Percentiles rank a stretch among this genome's conserved stretches.
Conservation (phyloP, 352 stramenopile genomes). For the Phytopythium montanum region DNA sequence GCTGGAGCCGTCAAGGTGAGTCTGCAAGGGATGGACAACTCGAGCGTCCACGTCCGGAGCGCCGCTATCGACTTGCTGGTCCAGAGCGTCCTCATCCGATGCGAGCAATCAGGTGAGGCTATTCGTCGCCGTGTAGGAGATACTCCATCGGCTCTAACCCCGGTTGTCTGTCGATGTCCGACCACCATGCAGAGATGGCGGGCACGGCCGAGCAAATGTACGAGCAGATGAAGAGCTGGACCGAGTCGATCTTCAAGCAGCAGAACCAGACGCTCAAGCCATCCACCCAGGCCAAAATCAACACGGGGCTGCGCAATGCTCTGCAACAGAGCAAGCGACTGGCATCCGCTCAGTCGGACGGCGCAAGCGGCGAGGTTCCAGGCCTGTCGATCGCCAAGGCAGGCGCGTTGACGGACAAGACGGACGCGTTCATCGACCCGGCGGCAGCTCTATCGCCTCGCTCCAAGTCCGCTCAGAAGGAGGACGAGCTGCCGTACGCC, state of each 20-base stretch:
- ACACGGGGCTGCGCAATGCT: conserved; percentile 66
- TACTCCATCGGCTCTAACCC: neutral
- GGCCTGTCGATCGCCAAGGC: neutral
- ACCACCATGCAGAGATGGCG: conserved; percentile 35
- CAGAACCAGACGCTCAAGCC: conserved; percentile 66
- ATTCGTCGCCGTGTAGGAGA: neutral
- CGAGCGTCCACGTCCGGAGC: conserved; percentile 70
- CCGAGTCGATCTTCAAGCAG: conserved; percentile 69
- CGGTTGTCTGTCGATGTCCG: neutral
- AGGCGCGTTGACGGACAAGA: neutral
- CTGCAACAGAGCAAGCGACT: conserved; percentile 68
- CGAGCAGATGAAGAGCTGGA: conserved; percentile 74
- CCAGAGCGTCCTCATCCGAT: conserved; percentile 67
- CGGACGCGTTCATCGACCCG: conserved; percentile 19
- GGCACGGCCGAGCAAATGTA: conserved; percentile 56
- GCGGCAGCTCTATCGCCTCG: conserved; percentile 24
- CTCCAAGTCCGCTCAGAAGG: conserved; percentile 50
- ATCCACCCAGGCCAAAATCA: conserved; percentile 80
- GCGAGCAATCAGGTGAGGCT: conserved; percentile 62
- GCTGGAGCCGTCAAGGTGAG: conserved; percentile 62
- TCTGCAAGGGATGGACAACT: conserved; percentile 59
- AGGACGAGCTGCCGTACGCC: conserved; percentile 78
- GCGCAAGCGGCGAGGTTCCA: neutral
- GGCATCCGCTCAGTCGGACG: conserved; percentile 11
- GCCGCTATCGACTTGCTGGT: conserved; percentile 68